Evolutionary conservation across 2,329 filamentous ascomycete species (phyloP), one percentile per base, ranked within the genome.

Genomic region (Colletotrichum musicola): DNA sequence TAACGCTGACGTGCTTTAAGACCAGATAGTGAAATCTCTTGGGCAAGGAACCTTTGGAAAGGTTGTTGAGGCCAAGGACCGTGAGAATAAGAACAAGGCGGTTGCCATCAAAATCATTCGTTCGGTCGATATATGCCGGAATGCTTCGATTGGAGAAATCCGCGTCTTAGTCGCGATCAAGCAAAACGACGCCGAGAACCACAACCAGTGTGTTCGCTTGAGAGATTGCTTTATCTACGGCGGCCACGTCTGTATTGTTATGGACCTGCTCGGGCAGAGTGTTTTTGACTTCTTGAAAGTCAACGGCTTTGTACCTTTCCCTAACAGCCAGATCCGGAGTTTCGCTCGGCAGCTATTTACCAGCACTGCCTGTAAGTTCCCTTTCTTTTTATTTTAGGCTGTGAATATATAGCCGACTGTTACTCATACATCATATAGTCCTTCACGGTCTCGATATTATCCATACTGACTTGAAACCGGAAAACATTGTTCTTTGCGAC

Each of bases 41-140:
- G 96, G 96, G 22, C 96, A 99, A 81, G 96, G 96, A 71, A 99
- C 96, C 0, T 99, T 99, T 77, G 96, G 96, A 77, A 99, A 99
- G 80, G 96, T 99, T 16, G 96, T 99, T 18, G 92, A 98, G 80
- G 96, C 96, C 60, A 91, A 89, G 74, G 96, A 99, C 78, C 89
- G 89, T 69, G 88, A 88, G 90, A 71, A n/a, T n/a, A n/a, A n/a
- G n/a, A 91, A 91, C 73, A 93, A 95, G 78, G 78, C 86, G 4
- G 97, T 97, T 46, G 96, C 96, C 40, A 94, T 99, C 80, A 99
- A 99, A 81, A 97, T 99, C 79, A 98, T 99, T 73, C 92, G 96
- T 73, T 98, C 96, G 1, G 96, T 99, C 13, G 96, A 97, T 77
- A 99, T 99, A 79, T 99, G 99, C 77, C 92, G 96, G 54, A 96